Evolutionary conservation across 1,139 yeast genomes (phyloP).

Genomic region (Wickerhamiella pararugosa): DNA sequence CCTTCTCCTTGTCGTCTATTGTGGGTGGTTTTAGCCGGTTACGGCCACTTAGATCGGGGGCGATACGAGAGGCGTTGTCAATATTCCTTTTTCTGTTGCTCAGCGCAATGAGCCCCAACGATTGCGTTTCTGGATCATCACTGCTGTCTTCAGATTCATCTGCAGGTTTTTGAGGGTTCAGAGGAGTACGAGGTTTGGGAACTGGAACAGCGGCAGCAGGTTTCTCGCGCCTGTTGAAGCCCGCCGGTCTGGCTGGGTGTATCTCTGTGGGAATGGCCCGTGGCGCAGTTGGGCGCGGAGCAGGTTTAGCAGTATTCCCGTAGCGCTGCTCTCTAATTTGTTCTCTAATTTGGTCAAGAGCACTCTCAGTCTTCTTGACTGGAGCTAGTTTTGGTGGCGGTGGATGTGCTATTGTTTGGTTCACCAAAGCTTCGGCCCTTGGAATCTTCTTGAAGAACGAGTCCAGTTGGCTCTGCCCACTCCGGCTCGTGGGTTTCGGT

Average conservation of each 20-base stretch:
- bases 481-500: no score
- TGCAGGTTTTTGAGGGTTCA: not conserved
- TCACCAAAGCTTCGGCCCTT: no score
- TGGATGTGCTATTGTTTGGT: no score
- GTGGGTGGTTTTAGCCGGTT: slow-evolving; percentile 3
- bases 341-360: no score
- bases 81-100: slow-evolving; percentile 7
- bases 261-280: slow-evolving; percentile 14
- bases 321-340: no score
- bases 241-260: slow-evolving; percentile 69
- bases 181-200: slow-evolving; percentile 5
- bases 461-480: no score
- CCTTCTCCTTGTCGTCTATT: slow-evolving; percentile 34
- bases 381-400: no score
- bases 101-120: slow-evolving; percentile 10
- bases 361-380: no score
- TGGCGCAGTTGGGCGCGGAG: no score
- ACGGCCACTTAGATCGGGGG: not conserved
- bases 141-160: slow-evolving; percentile 12
- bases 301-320: no score
- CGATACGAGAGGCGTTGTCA: not conserved
- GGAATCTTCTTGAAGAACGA: no score
- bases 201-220: slow-evolving; percentile 1
- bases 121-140: slow-evolving; percentile 11
- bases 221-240: slow-evolving; percentile 35